These are phyloP conservation scores for Nemania sp. DNA, from an alignment of 2,329 filamentous ascomycete species.

Conservation along the genomic window DNA sequence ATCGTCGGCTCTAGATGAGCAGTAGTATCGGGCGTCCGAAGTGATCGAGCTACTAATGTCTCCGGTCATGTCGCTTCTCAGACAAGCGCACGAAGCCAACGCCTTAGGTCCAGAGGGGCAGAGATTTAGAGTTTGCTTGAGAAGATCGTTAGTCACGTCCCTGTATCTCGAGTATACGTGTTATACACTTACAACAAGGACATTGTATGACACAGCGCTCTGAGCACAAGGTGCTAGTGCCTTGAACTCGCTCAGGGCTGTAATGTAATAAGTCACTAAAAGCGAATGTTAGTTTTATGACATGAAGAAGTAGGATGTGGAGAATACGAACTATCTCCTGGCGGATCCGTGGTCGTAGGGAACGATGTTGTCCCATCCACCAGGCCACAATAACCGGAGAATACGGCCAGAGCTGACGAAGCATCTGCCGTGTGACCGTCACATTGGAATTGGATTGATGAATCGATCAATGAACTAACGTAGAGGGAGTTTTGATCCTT, in stretches of 20 bases:
- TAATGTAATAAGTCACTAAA: conserved; percentile 66
- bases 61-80: conserved; percentile 62
- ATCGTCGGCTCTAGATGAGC: conserved; percentile 58
- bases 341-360: conserved; percentile 59
- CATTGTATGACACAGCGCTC: conserved; percentile 57
- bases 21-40: conserved; percentile 59
- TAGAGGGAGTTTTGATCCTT: conserved; percentile 62
- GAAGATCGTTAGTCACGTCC: conserved; percentile 21
- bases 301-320: not conserved
- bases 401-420: conserved; percentile 62
- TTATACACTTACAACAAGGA: conserved; percentile 54
- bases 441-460: conserved; percentile 59
- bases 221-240: conserved; percentile 60
- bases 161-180: not conserved
- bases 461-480: conserved; percentile 59
- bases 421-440: conserved; percentile 61
- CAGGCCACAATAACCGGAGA: conserved; percentile 64
- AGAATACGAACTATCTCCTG: conserved; percentile 61
- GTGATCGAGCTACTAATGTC: conserved; percentile 59
- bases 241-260: conserved; percentile 61
- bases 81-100: conserved; percentile 64
- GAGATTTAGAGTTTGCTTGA: conserved; percentile 54
- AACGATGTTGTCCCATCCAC: conserved; percentile 63
- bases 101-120: conserved; percentile 62
- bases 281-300: conserved; percentile 12